phyloP scores from a whole-genome alignment of 2,329 filamentous ascomycete species.

The Ciborinia camelliae region DNA sequence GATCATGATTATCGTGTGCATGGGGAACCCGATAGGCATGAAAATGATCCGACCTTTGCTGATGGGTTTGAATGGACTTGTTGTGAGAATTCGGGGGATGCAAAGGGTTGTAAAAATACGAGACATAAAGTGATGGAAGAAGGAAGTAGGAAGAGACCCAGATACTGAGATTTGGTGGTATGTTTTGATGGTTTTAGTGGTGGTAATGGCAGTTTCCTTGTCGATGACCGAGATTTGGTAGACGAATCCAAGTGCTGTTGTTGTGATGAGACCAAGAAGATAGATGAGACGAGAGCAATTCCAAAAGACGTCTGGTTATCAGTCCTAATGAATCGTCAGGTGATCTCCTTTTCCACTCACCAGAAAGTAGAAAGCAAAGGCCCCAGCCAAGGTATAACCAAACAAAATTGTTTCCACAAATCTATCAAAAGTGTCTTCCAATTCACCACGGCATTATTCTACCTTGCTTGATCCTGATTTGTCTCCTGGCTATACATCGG shows the following conservation, averaged over 20 bases:
- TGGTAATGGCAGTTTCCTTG: background rate
- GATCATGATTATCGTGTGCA: background rate
- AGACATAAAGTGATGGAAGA: background rate
- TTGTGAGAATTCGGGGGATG: background rate
- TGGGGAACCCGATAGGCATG: background rate
- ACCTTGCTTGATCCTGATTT: too few relatives aligned
- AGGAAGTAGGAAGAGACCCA: background rate
- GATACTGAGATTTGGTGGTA: background rate
- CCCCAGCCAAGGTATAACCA: background rate
- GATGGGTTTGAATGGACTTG: background rate
- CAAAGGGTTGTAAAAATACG: background rate
- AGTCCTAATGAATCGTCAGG: background rate
- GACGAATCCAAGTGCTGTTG: background rate
- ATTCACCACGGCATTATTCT: background rate
- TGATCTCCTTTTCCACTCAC: too few relatives aligned
- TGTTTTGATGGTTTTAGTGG: background rate
- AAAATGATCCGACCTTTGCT: background rate
- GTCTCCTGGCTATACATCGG: background rate
- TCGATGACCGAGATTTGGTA: background rate
- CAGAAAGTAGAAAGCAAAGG: background rate
- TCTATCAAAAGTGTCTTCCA: too few relatives aligned
- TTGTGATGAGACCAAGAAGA: background rate
- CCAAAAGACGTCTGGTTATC: background rate
- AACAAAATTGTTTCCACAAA: background rate
- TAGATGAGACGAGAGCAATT: background rate